Percentiles rank a stretch among this genome's conserved stretches.
These are phyloP conservation scores for Gelatoporia subvermispora DNA, from an alignment of 768 basidiomycete species.

Conservation along the genomic window DNA sequence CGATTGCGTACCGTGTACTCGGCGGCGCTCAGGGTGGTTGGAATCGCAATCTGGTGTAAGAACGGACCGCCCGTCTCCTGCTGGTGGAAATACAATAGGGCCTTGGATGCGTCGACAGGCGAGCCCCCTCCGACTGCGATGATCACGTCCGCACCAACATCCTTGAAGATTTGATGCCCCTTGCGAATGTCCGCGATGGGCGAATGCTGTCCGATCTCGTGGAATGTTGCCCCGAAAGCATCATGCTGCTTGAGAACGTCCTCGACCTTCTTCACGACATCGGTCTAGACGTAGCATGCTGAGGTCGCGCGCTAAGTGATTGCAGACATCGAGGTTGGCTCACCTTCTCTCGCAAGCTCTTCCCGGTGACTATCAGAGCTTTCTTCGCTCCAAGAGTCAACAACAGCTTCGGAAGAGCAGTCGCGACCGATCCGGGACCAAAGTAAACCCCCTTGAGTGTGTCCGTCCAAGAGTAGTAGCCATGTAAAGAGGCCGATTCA, in stretches of 20 bases:
- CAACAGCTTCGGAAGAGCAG: slow-evolving; percentile 61
- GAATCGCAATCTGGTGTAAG: slow-evolving; percentile 69
- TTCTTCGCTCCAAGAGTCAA: slow-evolving; percentile 49
- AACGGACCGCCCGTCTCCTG: slow-evolving; percentile 48
- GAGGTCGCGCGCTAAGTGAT: neutral
- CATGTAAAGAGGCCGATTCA: slow-evolving; percentile 29
- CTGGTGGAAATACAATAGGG: slow-evolving; percentile 60
- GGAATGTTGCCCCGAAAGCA: slow-evolving; percentile 67
- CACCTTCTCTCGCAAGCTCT: slow-evolving; percentile 62
- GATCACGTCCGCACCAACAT: slow-evolving; percentile 59
- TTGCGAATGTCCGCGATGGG: slow-evolving; percentile 62
- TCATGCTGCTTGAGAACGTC: slow-evolving; percentile 48
- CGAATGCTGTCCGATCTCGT: slow-evolving; percentile 67
- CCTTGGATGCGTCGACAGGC: slow-evolving; percentile 74
- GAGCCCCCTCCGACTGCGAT: slow-evolving; percentile 78
- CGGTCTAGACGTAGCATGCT: slow-evolving; percentile 38
- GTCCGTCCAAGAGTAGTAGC: slow-evolving; percentile 64
- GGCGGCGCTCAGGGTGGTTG: slow-evolving; percentile 77
- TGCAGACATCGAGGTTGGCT: neutral
- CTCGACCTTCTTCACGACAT: slow-evolving; percentile 53
- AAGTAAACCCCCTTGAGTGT: slow-evolving; percentile 67
- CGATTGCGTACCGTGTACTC: slow-evolving; percentile 56
- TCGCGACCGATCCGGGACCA: slow-evolving; percentile 61
- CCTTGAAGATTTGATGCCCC: slow-evolving; percentile 51
- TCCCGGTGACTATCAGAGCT: slow-evolving; percentile 70